phyloP scores from a whole-genome alignment of 116 monocot genomes.

The Trichopus zeylanicus region DNA sequence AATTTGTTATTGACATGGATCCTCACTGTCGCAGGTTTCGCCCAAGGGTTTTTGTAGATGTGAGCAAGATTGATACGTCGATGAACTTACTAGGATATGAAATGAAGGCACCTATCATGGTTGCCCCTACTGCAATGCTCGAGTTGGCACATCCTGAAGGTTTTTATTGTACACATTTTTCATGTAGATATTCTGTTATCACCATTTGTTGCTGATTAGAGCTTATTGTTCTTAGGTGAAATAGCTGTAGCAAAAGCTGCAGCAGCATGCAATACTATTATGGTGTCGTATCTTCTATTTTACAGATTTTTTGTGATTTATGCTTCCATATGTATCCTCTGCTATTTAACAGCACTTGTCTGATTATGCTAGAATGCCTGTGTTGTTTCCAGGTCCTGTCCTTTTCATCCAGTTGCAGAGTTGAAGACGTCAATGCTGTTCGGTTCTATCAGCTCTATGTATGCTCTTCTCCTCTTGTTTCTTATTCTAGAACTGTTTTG shows the following conservation, averaged over 20 bases:
- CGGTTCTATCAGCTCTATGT: slow-evolving; percentile 86
- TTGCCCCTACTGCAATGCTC: slow-evolving; percentile 68
- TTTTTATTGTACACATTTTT: too few species aligned
- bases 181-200: background rate
- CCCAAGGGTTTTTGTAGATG: slow-evolving; percentile 73
- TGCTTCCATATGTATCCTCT: too few species aligned
- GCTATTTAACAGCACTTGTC: too few species aligned
- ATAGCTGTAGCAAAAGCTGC: slow-evolving; percentile 75
- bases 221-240: slow-evolving; percentile 43
- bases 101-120: slow-evolving; percentile 53
- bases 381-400: slow-evolving; percentile 50
- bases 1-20: slow-evolving; percentile 1
- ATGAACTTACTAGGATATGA: slow-evolving; percentile 51
- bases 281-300: slow-evolving; percentile 25
- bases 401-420: slow-evolving; percentile 40
- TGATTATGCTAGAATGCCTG: background rate
- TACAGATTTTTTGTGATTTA: background rate
- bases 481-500: background rate
- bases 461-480: slow-evolving; percentile 9
- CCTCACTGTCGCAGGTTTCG: slow-evolving; percentile 35
- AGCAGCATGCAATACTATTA: slow-evolving; percentile 63
- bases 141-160: slow-evolving; percentile 63
- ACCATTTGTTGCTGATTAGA: slow-evolving; percentile 3
- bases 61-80: slow-evolving; percentile 53
- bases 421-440: slow-evolving; percentile 79